Conservation (phyloP, 1,139 yeast species). For the Diutina mesorugosa region DNA sequence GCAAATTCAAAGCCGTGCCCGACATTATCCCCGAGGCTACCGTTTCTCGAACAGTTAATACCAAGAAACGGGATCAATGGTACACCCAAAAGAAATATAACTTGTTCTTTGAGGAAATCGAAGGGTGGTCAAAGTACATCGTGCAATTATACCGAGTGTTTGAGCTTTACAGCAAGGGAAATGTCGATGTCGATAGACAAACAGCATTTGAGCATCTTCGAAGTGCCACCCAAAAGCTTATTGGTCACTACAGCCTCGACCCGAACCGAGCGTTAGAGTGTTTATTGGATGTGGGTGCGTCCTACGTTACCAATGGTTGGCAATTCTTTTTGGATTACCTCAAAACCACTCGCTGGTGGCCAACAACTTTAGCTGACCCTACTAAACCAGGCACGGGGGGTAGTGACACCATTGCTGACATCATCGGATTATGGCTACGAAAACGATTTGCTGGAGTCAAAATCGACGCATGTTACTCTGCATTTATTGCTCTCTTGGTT, state of each 20-base stretch:
- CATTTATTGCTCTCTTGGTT: slow-evolving; percentile 40
- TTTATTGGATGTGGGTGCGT: slow-evolving; percentile 37
- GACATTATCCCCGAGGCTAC: slow-evolving; percentile 26
- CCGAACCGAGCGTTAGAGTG: slow-evolving; percentile 61
- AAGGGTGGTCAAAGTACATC: slow-evolving; percentile 65
- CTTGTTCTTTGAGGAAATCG: slow-evolving; percentile 63
- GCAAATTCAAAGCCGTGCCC: slow-evolving; percentile 18
- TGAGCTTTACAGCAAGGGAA: slow-evolving; percentile 23
- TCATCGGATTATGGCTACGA: background rate
- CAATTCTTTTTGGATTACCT: slow-evolving; percentile 37
- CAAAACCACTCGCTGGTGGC: slow-evolving; percentile 56
- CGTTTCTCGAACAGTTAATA: slow-evolving; percentile 27
- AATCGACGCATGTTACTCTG: slow-evolving; percentile 7
- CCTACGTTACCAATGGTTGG: slow-evolving; percentile 30
- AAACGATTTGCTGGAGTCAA: slow-evolving; percentile 27
- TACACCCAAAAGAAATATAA: slow-evolving; percentile 68
- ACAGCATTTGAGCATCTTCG: slow-evolving; percentile 27
- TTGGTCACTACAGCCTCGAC: slow-evolving; percentile 73
- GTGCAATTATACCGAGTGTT: slow-evolving; percentile 38
- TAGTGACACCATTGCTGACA: background rate
- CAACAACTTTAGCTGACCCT: slow-evolving; percentile 15
- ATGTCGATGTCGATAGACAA: slow-evolving; percentile 10
- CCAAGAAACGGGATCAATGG: slow-evolving; percentile 36
- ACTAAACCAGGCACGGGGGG: background rate
- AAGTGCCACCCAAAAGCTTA: slow-evolving; percentile 41